phyloP scores from a whole-genome alignment of 129 eudicot species.

The Centella asiatica region DNA sequence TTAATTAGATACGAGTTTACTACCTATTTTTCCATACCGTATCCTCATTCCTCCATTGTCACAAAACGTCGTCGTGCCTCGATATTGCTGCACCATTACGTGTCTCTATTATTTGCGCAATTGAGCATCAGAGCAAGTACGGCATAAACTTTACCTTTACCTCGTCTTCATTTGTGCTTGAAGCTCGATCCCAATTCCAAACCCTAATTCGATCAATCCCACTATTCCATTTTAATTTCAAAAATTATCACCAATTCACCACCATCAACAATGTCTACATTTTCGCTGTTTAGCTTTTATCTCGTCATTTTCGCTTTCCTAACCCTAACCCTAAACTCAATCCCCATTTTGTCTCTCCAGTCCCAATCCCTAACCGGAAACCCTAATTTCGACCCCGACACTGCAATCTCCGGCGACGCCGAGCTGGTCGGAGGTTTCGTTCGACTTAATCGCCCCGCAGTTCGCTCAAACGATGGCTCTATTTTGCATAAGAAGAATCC shows the following conservation, averaged over 20 bases:
- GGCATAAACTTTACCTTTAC: too few relatives aligned
- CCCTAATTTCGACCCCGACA: conserved; percentile 25
- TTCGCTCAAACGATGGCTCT: conserved; percentile 33
- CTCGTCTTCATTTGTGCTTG: background rate
- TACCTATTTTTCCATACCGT: too few relatives aligned
- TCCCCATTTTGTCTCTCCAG: conserved; percentile 28
- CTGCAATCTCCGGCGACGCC: conserved; percentile 50
- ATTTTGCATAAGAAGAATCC: conserved; percentile 31
- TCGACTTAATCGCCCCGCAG: conserved; percentile 29
- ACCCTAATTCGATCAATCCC: background rate
- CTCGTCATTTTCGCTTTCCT: conserved; percentile 19
- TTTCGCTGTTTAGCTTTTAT: background rate
- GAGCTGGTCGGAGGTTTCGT: conserved; percentile 29
- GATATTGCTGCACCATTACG: too few relatives aligned
- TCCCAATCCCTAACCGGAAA: conserved; percentile 14
- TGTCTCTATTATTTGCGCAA: too few relatives aligned
- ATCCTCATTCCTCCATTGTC: too few relatives aligned
- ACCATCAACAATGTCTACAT: conserved; percentile 17
- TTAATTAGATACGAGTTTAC: too few relatives aligned
- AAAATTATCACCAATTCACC: conserved; percentile 3
- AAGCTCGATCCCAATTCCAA: too few relatives aligned
- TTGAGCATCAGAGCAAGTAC: too few relatives aligned
- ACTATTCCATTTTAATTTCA: background rate
- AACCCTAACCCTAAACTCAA: conserved; percentile 26
- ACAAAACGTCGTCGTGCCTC: too few relatives aligned